Conservation (phyloP, 1,139 yeast genomes). For the Pichia kudriavzevii region DNA sequence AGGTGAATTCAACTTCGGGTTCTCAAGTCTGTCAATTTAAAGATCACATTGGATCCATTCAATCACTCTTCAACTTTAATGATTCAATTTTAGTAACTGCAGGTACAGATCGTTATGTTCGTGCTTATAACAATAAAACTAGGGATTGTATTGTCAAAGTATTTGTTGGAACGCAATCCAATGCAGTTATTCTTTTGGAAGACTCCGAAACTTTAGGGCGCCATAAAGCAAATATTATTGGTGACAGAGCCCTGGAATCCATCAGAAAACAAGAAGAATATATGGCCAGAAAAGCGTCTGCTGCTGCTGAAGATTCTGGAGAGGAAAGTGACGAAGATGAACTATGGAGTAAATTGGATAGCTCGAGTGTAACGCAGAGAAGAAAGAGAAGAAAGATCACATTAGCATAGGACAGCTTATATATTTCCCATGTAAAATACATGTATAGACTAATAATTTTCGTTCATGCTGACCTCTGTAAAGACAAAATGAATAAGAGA, state of each 20-base stretch:
- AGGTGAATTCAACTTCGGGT: slow-evolving; percentile 40
- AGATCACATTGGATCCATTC: slow-evolving; percentile 40
- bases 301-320: slow-evolving; percentile 21
- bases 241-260: slow-evolving; percentile 4
- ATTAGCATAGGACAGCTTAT: background rate
- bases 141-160: slow-evolving; percentile 63
- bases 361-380: slow-evolving; percentile 17
- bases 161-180: slow-evolving; percentile 68
- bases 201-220: slow-evolving; percentile 35
- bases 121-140: slow-evolving; percentile 58
- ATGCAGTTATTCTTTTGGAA: slow-evolving; percentile 46
- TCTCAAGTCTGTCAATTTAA: slow-evolving; percentile 35
- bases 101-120: slow-evolving; percentile 78
- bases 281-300: slow-evolving; percentile 35
- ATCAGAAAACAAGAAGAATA: slow-evolving; percentile 29
- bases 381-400: slow-evolving; percentile 24
- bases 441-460: too few relatives aligned
- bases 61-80: slow-evolving; percentile 19
- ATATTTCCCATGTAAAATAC: too few relatives aligned
- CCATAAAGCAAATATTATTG: slow-evolving; percentile 18
- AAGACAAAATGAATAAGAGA: background rate
- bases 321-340: slow-evolving; percentile 27
- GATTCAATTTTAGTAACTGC: slow-evolving; percentile 46
- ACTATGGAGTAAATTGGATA: slow-evolving; percentile 26
- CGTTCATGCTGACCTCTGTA: background rate